A percentile compares a stretch with the other conserved stretches of the same genome.
These are phyloP conservation scores for Capillidium rhysosporum DNA, from an alignment of 371 early-diverging fungal genomes.

Conservation along the genomic window DNA sequence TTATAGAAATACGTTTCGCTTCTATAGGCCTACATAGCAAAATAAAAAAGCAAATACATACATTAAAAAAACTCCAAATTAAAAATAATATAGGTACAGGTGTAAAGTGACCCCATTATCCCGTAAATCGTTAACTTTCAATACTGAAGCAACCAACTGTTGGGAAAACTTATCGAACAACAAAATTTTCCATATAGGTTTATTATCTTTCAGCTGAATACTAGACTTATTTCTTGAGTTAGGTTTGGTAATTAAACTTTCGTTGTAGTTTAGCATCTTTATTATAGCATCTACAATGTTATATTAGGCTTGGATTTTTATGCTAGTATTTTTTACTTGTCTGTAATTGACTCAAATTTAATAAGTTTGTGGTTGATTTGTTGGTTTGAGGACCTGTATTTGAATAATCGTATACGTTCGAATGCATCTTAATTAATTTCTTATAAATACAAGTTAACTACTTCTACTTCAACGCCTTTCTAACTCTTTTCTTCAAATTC, in stretches of 20 bases:
- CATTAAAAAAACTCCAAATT: not conserved
- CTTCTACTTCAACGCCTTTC: no score
- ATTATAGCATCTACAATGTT: conserved; percentile 21
- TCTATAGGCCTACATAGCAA: conserved; percentile 32
- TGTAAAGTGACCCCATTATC: conserved; percentile 97
- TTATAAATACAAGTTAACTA: no score
- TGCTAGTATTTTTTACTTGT: conserved; percentile 1
- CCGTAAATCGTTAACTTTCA: conserved; percentile 92
- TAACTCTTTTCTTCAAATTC: no score
- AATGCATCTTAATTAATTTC: no score
- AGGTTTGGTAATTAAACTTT: conserved; percentile 13
- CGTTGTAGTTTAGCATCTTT: conserved; percentile 32
- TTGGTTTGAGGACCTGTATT: no score
- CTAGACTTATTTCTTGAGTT: conserved; percentile 12
- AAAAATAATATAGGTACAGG: conserved; percentile 35
- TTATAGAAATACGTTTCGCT: conserved; percentile 63
- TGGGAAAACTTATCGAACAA: conserved; percentile 89
- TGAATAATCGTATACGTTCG: no score
- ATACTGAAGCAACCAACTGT: conserved; percentile 90
- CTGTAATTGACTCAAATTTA: conserved; percentile 1
- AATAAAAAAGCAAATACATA: no score
- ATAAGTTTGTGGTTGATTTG: not conserved
- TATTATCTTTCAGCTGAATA: conserved; percentile 13
- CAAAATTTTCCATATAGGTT: conserved; percentile 84
- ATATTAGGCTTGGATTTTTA: not conserved